A percentile compares a stretch with the other conserved stretches of the same genome.
phyloP scores from a whole-genome alignment of 306 rosid genomes.

The apple (Malus domestica) region DNA sequence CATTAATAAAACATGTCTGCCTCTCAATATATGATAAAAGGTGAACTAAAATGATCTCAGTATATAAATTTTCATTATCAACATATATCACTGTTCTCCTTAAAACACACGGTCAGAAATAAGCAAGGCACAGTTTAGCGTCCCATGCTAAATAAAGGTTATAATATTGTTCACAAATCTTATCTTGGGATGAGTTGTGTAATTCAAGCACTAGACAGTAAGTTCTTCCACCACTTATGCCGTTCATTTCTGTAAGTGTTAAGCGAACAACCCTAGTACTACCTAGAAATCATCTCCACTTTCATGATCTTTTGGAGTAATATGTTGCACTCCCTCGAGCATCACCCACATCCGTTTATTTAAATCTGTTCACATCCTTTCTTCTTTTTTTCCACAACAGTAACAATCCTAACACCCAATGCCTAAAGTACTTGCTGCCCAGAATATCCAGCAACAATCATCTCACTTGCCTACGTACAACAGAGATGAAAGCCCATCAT shows the following conservation, averaged over 20 bases:
- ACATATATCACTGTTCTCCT: not conserved
- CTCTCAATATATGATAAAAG: not conserved
- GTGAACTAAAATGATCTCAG: not conserved
- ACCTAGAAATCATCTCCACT: not conserved
- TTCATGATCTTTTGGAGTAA: not conserved
- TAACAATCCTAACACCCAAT: not conserved
- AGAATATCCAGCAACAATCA: not conserved
- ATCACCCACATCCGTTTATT: not conserved
- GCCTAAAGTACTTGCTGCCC: not conserved
- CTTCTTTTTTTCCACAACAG: not conserved
- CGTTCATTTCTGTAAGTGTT: no score
- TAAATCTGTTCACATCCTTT: not conserved
- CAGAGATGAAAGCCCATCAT: not conserved
- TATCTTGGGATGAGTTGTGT: not conserved
- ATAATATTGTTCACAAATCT: not conserved
- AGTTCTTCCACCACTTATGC: not conserved
- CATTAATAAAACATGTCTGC: not conserved
- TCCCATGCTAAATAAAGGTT: not conserved
- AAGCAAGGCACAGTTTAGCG: not conserved
- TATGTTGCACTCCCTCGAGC: not conserved
- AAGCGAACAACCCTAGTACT: not conserved
- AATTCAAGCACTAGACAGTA: not conserved
- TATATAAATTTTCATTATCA: not conserved
- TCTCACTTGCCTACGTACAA: not conserved
- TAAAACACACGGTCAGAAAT: not conserved